These are phyloP conservation scores for Cutaneotrichosporon sp. DNA, from an alignment of 1,284 basidiomycete species.

Conservation along the genomic window DNA sequence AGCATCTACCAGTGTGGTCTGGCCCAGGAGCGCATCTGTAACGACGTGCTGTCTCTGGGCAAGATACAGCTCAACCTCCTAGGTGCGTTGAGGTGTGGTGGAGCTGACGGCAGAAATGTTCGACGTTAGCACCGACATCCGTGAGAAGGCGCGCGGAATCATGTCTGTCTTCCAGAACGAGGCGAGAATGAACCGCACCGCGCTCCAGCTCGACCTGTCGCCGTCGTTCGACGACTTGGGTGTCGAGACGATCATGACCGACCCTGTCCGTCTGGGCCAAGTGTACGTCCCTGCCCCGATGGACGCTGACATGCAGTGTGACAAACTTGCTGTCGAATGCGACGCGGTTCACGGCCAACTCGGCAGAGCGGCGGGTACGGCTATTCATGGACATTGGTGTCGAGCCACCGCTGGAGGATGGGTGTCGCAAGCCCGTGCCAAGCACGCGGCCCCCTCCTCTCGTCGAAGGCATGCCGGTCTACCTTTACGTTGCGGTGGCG, in stretches of 20 bases:
- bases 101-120: too few species aligned
- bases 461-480: conserved; percentile 17
- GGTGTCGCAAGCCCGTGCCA: neutral
- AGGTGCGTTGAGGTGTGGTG: conserved; percentile 16
- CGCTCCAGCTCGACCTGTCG: conserved; percentile 26
- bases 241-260: conserved; percentile 28
- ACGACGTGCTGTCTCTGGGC: conserved; percentile 53
- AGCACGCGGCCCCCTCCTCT: neutral
- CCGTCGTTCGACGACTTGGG: conserved; percentile 15
- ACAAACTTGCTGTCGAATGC: conserved; percentile 38
- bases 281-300: conserved; percentile 11
- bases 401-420: conserved; percentile 18
- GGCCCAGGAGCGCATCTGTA: conserved; percentile 55
- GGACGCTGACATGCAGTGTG: conserved; percentile 3
- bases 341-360: conserved; percentile 32
- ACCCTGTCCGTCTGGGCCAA: conserved; percentile 42
- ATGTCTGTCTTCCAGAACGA: conserved; percentile 29
- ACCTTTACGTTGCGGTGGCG: conserved; percentile 29
- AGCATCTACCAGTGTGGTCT: conserved; percentile 49
- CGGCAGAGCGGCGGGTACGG: conserved; percentile 26
- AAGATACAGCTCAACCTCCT: conserved; percentile 51
- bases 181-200: conserved; percentile 31
- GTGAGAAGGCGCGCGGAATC: conserved; percentile 36
- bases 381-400: conserved; percentile 24
- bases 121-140: conserved; percentile 37